Conservation (phyloP, 2,329 filamentous ascomycete genomes). For the Talaromyces amestolkiae region DNA sequence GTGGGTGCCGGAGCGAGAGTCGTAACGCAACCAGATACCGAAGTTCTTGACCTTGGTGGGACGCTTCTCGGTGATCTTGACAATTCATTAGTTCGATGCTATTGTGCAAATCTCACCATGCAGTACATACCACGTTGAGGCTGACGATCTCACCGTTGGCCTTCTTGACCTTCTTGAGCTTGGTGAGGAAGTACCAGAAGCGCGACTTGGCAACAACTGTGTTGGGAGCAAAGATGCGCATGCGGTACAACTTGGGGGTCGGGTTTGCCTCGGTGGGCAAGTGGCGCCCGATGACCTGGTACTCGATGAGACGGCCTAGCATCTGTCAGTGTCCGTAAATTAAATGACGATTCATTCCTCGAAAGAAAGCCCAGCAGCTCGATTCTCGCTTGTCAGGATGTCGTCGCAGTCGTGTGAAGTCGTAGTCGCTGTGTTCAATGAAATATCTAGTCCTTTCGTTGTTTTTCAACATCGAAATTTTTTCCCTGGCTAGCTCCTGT, state of each 20-base stretch:
- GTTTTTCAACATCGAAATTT: not conserved
- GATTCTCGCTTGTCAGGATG: slow-evolving; percentile 10
- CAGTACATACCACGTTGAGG: slow-evolving; percentile 77
- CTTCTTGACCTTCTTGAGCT: slow-evolving; percentile 99
- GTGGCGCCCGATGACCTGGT: slow-evolving; percentile 99
- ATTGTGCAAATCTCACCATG: not conserved
- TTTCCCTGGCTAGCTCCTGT: not conserved
- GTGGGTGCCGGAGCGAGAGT: slow-evolving; percentile 99
- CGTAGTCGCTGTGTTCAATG: not conserved
- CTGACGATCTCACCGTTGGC: slow-evolving; percentile 98
- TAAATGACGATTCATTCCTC: not conserved
- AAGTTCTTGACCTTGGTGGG: slow-evolving; percentile 99
- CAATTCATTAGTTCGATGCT: slow-evolving; percentile 18
- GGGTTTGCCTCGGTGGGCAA: slow-evolving; percentile 97
- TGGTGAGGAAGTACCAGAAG: slow-evolving; percentile 99
- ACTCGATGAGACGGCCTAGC: slow-evolving; percentile 98
- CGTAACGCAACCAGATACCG: slow-evolving; percentile 99
- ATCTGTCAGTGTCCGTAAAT: slow-evolving; percentile 24
- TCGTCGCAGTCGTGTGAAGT: not conserved
- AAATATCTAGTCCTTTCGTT: not conserved
- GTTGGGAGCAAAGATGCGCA: slow-evolving; percentile 99
- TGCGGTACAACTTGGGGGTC: slow-evolving; percentile 97
- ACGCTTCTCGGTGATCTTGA: slow-evolving; percentile 95
- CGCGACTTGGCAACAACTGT: slow-evolving; percentile 98
- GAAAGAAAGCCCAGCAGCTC: not conserved